These are phyloP conservation scores for Arthromyces matolae DNA, from an alignment of 768 basidiomycete species.

Conservation along the genomic window DNA sequence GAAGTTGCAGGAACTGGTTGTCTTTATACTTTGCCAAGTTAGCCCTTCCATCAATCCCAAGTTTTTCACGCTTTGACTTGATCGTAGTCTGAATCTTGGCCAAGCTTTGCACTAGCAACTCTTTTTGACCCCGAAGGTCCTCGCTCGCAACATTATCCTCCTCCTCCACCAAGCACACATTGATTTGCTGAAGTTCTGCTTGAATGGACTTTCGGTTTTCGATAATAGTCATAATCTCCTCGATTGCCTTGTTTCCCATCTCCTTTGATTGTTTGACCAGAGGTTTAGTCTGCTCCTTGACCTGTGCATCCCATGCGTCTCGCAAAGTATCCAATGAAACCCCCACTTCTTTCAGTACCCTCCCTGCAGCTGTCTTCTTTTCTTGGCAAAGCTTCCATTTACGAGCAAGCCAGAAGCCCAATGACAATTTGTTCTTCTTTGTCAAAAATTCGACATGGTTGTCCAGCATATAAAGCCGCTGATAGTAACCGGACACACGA, in stretches of 20 bases:
- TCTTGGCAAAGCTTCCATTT: too few relatives aligned
- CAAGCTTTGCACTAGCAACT: too few relatives aligned
- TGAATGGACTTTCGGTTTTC: too few relatives aligned
- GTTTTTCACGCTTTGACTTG: not conserved
- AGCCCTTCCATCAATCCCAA: not conserved
- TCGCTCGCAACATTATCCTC: too few relatives aligned
- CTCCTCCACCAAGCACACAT: constrained; percentile 8
- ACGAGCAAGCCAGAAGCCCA: not conserved
- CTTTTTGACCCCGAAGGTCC: too few relatives aligned
- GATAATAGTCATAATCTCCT: constrained; percentile 9
- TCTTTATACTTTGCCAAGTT: not conserved
- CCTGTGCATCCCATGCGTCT: constrained; percentile 18
- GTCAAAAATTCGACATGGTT: constrained; percentile 10
- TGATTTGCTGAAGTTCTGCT: not conserved
- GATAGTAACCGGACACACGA: too few relatives aligned
- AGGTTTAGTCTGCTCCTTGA: constrained; percentile 16
- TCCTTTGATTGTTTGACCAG: constrained; percentile 6
- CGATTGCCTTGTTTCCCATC: constrained; percentile 2
- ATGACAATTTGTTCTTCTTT: not conserved
- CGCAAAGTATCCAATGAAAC: not conserved
- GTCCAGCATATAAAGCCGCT: constrained; percentile 23
- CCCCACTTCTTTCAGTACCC: not conserved
- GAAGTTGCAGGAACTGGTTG: not conserved
- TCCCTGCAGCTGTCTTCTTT: constrained; percentile 1
- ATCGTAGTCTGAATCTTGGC: too few relatives aligned